These are phyloP conservation scores for Yamadazyma trypodendri DNA, from an alignment of 1,139 yeast species.

Conservation along the genomic window DNA sequence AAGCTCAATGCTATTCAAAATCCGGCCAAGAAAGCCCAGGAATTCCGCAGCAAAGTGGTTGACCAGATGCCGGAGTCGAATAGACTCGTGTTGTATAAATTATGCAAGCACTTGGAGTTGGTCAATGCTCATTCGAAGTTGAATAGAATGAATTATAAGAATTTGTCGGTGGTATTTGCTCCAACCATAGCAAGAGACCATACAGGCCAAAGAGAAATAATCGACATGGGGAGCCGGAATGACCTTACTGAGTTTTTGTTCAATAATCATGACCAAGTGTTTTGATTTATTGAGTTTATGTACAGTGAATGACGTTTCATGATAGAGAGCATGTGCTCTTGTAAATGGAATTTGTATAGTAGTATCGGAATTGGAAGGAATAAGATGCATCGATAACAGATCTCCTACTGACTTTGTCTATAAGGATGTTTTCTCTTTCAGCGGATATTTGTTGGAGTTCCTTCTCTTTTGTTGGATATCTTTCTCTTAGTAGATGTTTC, in stretches of 20 bases:
- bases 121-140: slow-evolving; percentile 47
- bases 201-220: slow-evolving; percentile 79
- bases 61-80: slow-evolving; percentile 67
- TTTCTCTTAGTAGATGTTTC: too few species aligned
- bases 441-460: too few species aligned
- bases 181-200: slow-evolving; percentile 87
- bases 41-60: slow-evolving; percentile 28
- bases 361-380: too few species aligned
- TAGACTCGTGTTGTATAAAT: slow-evolving; percentile 49
- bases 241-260: slow-evolving; percentile 77
- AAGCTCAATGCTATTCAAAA: slow-evolving; percentile 34
- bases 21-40: slow-evolving; percentile 29
- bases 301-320: too few species aligned
- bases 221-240: slow-evolving; percentile 82
- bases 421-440: too few species aligned
- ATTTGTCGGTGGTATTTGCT: slow-evolving; percentile 90
- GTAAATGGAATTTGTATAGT: too few species aligned
- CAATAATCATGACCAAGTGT: slow-evolving; percentile 49
- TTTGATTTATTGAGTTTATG: slow-evolving; percentile 12
- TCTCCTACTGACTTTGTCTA: too few species aligned
- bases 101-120: slow-evolving; percentile 64
- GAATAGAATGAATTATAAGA: slow-evolving; percentile 78
- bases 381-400: too few species aligned
- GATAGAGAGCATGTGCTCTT: too few species aligned
- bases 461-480: too few species aligned